Percentiles rank a stretch among this genome's conserved stretches.
Evolutionary conservation across 768 basidiomycete genomes (phyloP).

Genomic region (Pleurotus cornucopiae): DNA sequence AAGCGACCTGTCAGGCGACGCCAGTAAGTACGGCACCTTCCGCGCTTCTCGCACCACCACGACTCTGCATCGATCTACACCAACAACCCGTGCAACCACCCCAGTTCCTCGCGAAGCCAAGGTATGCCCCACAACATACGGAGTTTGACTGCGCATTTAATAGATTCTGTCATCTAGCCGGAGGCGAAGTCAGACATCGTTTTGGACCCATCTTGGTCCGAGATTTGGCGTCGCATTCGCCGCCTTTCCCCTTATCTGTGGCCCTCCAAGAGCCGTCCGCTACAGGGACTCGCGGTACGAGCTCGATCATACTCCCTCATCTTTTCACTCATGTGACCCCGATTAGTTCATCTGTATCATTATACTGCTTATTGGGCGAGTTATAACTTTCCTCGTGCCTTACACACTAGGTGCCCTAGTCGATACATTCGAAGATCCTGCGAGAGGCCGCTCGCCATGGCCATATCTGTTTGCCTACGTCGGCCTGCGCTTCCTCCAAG

Average conservation of each 20-base stretch:
- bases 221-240: conserved; percentile 60
- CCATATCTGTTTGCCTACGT: conserved; percentile 66
- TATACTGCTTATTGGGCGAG: conserved; percentile 68
- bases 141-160: neutral
- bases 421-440: conserved; percentile 42
- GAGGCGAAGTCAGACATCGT: conserved; percentile 47
- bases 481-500: conserved; percentile 67
- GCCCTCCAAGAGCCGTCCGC: conserved; percentile 61
- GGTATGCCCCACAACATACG: conserved; percentile 20
- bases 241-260: conserved; percentile 79
- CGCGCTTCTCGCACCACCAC: conserved; percentile 45
- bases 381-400: conserved; percentile 74
- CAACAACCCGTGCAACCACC: conserved; percentile 50
- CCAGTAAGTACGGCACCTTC: conserved; percentile 78
- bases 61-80: conserved; percentile 46
- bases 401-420: conserved; percentile 67
- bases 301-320: neutral
- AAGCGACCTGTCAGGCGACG: conserved; percentile 31
- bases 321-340: neutral
- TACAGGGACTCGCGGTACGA: conserved; percentile 70
- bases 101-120: conserved; percentile 39
- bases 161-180: conserved; percentile 20
- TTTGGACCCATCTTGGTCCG: conserved; percentile 67
- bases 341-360: conserved; percentile 60
- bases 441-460: conserved; percentile 53